Evolutionary conservation across 2,329 filamentous ascomycete species (phyloP), one percentile per base, ranked within the genome.

Genomic region (Verticillium longisporum): DNA sequence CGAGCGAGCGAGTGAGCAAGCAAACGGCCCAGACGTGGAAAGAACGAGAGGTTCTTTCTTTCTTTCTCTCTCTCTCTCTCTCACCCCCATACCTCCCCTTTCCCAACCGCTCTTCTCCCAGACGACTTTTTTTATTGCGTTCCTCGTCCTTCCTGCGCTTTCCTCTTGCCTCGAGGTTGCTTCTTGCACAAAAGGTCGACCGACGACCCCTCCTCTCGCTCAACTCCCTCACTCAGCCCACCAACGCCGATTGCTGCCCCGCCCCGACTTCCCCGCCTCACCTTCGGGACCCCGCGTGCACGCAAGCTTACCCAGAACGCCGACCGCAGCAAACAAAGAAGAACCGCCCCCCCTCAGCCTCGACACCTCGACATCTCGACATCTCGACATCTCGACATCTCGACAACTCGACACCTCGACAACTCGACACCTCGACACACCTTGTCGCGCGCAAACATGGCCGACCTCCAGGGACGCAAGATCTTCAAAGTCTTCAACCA

Each of bases 401-500:
- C n/a, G n/a, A n/a, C n/a, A n/a, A n/a, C n/a, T n/a, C n/a, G n/a
- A n/a, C n/a, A n/a, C n/a, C n/a, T n/a, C n/a, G n/a, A n/a, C n/a
- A n/a, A n/a, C n/a, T n/a, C n/a, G 26, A 26, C 34, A 26, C 41
- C 31, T 32, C 57, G 33, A 38, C 21, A 57, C 37, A 21, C 41
- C 31, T 1, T 26, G 26, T 26, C 54, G 15, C 32, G 21, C 55
- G 57, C 59, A 67, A 69, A 62, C 68, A 77, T 78, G 76, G 68
- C 71, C 61, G 76, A 78, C 62, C 73, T 78, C 55, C 71, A 78
- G 67, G 74, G 76, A 73, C 89, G 92, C 78, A 97, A 97, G 84
- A 86, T 94, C 77, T 97, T 97, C 85, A 97, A 96, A 88, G 93
- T 99, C 75, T 99, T 99, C 81, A 97, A 97, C 83, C 95, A 99